phyloP scores from a whole-genome alignment of 495 filamentous ascomycete genomes.

The Aspergillus heteromorphus region DNA sequence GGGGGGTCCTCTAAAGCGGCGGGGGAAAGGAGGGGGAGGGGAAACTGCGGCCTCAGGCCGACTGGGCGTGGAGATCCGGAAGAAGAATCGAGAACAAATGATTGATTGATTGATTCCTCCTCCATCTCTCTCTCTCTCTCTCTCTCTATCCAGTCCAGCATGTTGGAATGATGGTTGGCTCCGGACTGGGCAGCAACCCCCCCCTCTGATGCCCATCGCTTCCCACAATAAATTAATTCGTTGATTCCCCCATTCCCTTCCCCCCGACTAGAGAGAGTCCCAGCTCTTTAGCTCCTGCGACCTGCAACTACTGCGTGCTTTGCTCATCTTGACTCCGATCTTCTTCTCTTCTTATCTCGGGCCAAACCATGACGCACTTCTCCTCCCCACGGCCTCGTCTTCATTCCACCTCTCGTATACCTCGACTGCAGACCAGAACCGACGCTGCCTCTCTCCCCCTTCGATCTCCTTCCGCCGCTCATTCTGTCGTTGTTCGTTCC shows the following conservation, averaged over 20 bases:
- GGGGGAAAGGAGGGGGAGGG: neutral
- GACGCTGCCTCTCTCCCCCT: slow-evolving; percentile 1
- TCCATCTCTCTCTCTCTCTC: too few species aligned
- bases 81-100: neutral
- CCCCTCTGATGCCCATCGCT: neutral
- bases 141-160: too few species aligned
- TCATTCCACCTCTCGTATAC: slow-evolving; percentile 28
- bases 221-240: neutral
- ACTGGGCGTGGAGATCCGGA: neutral
- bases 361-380: slow-evolving; percentile 44
- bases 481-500: neutral
- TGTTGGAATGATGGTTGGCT: neutral
- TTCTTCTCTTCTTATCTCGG: slow-evolving; percentile 12
- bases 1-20: slow-evolving; percentile 2
- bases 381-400: slow-evolving; percentile 22
- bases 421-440: slow-evolving; percentile 4
- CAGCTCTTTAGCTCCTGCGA: neutral
- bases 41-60: neutral
- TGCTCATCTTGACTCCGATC: neutral
- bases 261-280: neutral
- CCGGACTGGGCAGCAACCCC: slow-evolving; percentile 1
- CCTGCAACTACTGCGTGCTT: slow-evolving; percentile 1
- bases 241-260: neutral
- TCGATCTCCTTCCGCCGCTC: neutral
- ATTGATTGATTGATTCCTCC: too few species aligned